Conservation (phyloP, 2,329 filamentous ascomycete species). For the Colletotrichum musae region DNA sequence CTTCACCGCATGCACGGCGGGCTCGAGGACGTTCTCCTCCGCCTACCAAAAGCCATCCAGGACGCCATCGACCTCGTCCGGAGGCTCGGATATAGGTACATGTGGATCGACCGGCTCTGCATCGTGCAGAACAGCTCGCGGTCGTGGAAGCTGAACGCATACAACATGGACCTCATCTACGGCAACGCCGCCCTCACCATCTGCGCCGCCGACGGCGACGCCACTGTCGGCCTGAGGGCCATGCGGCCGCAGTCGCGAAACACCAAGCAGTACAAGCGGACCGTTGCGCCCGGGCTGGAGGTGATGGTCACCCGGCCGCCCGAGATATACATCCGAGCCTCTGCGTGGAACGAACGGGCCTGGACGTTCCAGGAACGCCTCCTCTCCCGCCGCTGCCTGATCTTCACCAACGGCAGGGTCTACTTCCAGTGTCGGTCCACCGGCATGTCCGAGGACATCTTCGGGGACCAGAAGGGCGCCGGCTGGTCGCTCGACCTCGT, state of each 20-base stretch:
- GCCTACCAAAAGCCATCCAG: constrained; percentile 49
- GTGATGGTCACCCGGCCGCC: constrained; percentile 49
- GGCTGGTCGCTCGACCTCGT: constrained; percentile 50
- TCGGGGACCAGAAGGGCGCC: constrained; percentile 44
- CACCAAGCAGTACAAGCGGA: constrained; percentile 49
- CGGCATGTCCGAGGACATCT: constrained; percentile 48
- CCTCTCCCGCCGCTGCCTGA: constrained; percentile 59
- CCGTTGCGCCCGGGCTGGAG: constrained; percentile 52
- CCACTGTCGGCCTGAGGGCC: constrained; percentile 44
- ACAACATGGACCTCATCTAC: constrained; percentile 62
- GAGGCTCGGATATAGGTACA: constrained; percentile 33
- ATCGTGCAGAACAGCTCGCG: constrained; percentile 40
- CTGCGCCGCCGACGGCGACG: constrained; percentile 51
- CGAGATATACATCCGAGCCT: constrained; percentile 47
- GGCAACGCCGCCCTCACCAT: constrained; percentile 60
- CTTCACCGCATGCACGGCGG: constrained; percentile 23
- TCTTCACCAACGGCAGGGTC: constrained; percentile 51
- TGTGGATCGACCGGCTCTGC: constrained; percentile 43
- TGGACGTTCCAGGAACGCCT: constrained; percentile 61
- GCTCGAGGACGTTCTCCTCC: constrained; percentile 6
- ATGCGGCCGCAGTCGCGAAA: constrained; percentile 35
- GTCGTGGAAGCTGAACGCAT: constrained; percentile 48
- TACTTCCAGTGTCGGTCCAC: constrained; percentile 50
- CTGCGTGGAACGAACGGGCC: constrained; percentile 56
- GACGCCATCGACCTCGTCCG: constrained; percentile 59